phyloP scores from a whole-genome alignment of 2,329 filamentous ascomycete genomes.

The Alternaria viburni region DNA sequence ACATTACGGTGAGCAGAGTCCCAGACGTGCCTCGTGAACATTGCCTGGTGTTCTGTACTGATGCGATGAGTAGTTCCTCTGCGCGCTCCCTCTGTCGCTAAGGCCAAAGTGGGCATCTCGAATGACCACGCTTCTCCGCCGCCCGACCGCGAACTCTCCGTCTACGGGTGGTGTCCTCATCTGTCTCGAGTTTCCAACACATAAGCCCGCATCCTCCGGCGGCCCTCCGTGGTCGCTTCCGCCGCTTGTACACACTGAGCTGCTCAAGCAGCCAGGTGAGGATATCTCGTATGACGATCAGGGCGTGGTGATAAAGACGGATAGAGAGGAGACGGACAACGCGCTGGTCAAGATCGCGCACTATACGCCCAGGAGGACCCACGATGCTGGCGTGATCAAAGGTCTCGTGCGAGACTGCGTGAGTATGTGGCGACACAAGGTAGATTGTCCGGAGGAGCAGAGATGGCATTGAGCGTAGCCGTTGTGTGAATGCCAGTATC shows the following conservation, averaged over 20 bases:
- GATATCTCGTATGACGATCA: constrained; percentile 67
- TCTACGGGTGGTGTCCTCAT: constrained; percentile 57
- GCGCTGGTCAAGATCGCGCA: constrained; percentile 57
- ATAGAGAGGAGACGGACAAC: constrained; percentile 50
- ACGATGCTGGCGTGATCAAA: constrained; percentile 53
- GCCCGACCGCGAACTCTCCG: constrained; percentile 1
- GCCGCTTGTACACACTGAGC: constrained; percentile 72
- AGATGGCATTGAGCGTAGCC: constrained; percentile 4
- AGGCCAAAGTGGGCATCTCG: constrained; percentile 65
- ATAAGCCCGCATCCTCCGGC: constrained; percentile 67
- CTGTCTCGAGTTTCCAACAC: constrained; percentile 79
- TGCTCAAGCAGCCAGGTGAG: constrained; percentile 73
- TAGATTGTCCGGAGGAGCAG: constrained; percentile 5
- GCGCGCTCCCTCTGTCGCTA: constrained; percentile 61
- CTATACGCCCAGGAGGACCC: constrained; percentile 63
- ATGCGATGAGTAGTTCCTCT: constrained; percentile 60
- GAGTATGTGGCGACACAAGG: constrained; percentile 55
- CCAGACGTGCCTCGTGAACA: neutral
- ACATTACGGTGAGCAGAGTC: constrained; percentile 61
- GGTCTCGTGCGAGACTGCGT: constrained; percentile 60
- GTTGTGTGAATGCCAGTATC: too few relatives aligned
- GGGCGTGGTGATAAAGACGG: constrained; percentile 57
- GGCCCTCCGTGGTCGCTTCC: constrained; percentile 78
- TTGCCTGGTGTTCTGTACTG: neutral
- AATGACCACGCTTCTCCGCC: constrained; percentile 61